phyloP scores from a whole-genome alignment of 2,329 filamentous ascomycete genomes.

The Xylaria multiplex region DNA sequence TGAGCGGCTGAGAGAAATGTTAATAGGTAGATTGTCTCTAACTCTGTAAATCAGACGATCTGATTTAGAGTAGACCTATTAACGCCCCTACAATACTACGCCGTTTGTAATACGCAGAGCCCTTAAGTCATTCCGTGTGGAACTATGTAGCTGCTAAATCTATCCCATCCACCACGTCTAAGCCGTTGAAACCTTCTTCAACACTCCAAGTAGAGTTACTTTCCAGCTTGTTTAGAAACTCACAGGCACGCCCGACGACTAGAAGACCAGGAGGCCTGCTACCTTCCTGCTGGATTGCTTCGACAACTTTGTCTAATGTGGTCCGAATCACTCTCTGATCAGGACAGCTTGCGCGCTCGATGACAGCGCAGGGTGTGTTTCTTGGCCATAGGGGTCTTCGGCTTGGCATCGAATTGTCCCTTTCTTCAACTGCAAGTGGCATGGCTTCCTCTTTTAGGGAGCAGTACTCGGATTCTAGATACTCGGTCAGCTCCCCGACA shows the following conservation, averaged over 20 bases:
- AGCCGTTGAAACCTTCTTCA: constrained; percentile 83
- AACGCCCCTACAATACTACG: constrained; percentile 1
- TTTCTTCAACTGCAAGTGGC: constrained; percentile 40
- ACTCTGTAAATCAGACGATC: constrained; percentile 25
- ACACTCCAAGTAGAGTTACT: constrained; percentile 78
- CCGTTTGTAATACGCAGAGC: constrained; percentile 2
- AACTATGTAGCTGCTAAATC: constrained; percentile 33
- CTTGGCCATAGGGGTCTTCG: constrained; percentile 70
- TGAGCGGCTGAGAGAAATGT: constrained; percentile 12
- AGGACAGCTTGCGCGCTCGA: constrained; percentile 92
- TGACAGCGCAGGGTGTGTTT: constrained; percentile 87
- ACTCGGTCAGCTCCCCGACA: constrained; percentile 73
- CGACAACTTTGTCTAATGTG: constrained; percentile 79
- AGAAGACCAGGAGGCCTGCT: constrained; percentile 88
- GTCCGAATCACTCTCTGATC: constrained; percentile 94
- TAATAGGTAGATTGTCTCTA: constrained; percentile 31
- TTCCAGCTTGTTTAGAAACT: constrained; percentile 72
- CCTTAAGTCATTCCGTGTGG: not conserved
- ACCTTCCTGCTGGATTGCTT: constrained; percentile 88
- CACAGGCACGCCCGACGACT: constrained; percentile 85
- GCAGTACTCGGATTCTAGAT: constrained; percentile 48
- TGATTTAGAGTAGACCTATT: constrained; percentile 8
- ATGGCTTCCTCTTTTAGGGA: constrained; percentile 47
- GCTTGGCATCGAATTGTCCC: not conserved
- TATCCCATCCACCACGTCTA: constrained; percentile 61